Conservation (phyloP, 192 early-diverging fungal species). For the Globomyces pollinis-pini region DNA sequence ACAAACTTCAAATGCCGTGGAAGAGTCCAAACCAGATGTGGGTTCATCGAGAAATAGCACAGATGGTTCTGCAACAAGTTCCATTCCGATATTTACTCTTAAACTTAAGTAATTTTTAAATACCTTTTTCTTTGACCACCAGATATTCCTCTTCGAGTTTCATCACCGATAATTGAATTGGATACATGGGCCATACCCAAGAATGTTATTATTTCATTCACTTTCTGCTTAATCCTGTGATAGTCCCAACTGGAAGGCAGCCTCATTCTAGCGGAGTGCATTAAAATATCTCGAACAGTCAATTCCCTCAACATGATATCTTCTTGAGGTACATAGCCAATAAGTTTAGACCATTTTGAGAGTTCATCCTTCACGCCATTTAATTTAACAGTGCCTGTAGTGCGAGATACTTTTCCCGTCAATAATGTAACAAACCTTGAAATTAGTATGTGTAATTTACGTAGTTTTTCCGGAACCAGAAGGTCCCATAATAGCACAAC, state of each 20-base stretch:
- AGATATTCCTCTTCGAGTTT: constrained; percentile 56
- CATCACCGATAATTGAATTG: constrained; percentile 52
- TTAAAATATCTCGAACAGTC: constrained; percentile 56
- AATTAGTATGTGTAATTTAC: constrained; percentile 2
- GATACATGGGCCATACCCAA: constrained; percentile 49
- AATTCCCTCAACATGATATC: constrained; percentile 61
- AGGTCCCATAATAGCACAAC: constrained; percentile 53
- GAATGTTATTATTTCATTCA: constrained; percentile 48
- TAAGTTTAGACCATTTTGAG: constrained; percentile 53
- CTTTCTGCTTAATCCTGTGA: constrained; percentile 43
- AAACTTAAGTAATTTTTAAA: background rate
- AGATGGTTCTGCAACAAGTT: constrained; percentile 49
- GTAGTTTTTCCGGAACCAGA: constrained; percentile 51
- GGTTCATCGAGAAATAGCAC: constrained; percentile 68
- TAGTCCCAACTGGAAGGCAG: constrained; percentile 36
- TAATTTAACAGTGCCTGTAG: constrained; percentile 43
- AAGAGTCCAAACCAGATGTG: constrained; percentile 61
- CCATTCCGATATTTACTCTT: constrained; percentile 72
- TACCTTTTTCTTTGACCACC: constrained; percentile 61
- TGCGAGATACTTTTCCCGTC: constrained; percentile 53
- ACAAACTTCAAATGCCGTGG: constrained; percentile 60
- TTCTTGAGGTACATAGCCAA: constrained; percentile 70
- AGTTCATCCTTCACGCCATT: constrained; percentile 54
- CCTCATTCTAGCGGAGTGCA: constrained; percentile 63
- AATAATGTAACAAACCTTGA: constrained; percentile 54